Evolutionary conservation across 2,329 filamentous ascomycete genomes (phyloP).

Genomic region (Penicillium sp.): DNA sequence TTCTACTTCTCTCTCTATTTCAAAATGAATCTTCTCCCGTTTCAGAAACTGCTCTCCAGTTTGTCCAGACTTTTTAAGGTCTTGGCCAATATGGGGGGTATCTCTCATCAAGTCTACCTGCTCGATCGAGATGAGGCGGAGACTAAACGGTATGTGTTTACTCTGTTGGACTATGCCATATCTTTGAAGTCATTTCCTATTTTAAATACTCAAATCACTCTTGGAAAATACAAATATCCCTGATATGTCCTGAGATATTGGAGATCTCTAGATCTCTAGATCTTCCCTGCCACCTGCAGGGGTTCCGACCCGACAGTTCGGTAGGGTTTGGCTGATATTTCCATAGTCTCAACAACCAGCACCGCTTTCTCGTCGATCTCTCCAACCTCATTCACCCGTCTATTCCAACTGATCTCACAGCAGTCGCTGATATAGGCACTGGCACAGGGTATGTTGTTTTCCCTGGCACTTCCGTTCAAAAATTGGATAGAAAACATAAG

Average conservation of each 20-base stretch:
- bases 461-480: background rate
- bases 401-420: conserved; percentile 18
- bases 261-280: background rate
- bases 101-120: conserved; percentile 16
- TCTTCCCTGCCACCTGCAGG: background rate
- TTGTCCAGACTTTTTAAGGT: background rate
- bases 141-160: conserved; percentile 17
- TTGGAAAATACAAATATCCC: background rate
- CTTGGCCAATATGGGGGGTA: background rate
- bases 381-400: conserved; percentile 23
- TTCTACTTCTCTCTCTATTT: background rate
- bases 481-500: background rate
- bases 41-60: background rate
- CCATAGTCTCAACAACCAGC: conserved; percentile 24
- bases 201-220: background rate
- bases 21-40: background rate
- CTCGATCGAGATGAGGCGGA: conserved; percentile 18
- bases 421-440: conserved; percentile 28
- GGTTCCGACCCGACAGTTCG: background rate
- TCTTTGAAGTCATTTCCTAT: background rate
- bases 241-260: background rate
- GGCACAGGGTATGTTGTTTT: conserved; percentile 25
- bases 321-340: background rate
- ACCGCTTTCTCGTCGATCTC: conserved; percentile 22
- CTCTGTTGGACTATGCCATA: background rate